Base-by-base conservation (phyloP, 768 basidiomycete species). In the Tylopilus vinaceipallidus region DNA sequence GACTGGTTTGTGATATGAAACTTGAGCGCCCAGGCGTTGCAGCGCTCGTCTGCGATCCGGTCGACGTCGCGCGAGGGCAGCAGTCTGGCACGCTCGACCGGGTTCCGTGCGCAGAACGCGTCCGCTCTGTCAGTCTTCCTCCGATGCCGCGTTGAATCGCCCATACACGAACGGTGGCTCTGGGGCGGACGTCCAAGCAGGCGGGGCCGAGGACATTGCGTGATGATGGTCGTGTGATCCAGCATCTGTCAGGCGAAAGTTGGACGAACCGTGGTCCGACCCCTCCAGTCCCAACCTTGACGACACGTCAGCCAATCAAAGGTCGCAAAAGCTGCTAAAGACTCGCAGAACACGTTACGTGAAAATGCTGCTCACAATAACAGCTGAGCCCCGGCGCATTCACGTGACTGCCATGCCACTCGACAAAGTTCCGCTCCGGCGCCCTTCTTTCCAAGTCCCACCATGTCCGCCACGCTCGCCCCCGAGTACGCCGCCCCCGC, bases 111-210 rank as follows among this genome's bases (percentile, higher is more conserved):
- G 57, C 84, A 85, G 59, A 82, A 86, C 1, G 52, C 50, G 53
- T 80, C 72, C 2, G 79, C 84, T 12, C 68, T 68, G 47, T 74
- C 63, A 86, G 54, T 83, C 81, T 2, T 77, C 68, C n/a, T 75
- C 74, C 0, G 80, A 63, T 2, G 84, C 85, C 53, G 86, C 85
- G 40, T 73, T 71, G 53, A 63, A 73, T 47, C 77, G 74, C 3
- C 84, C 84, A n/a, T 62, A 66, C 9, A 45, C 47, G 56, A 80
- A 72, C 1, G 76, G 73, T 16, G 46, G 51, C 57, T 85, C 84
- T 2, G 79, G 76, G 0, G 84, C 83, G 14, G 84, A 73, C 1
- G 77, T 70, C 84, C 84, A 85, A 32, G 64, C 66, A 5, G 84
- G 83, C 6, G 79, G 27, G 12, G 17, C 22, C 13, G 24, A n/a